These are phyloP conservation scores for Mortierella sp. DNA, from an alignment of 371 early-diverging fungal genomes.

Conservation along the genomic window DNA sequence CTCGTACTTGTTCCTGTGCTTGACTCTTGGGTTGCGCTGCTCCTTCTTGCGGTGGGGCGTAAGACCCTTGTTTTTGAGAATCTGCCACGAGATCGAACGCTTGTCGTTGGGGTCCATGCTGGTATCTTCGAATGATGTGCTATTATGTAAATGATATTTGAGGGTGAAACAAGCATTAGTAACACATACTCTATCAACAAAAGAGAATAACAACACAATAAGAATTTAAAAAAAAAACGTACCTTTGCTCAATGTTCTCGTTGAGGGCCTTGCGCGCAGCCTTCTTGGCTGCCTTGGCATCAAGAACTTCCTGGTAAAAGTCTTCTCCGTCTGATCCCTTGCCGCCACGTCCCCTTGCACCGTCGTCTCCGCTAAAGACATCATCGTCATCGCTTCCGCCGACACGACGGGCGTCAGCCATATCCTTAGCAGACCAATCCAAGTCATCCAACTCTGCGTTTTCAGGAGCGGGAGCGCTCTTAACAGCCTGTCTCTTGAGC, in stretches of 20 bases:
- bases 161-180: neutral
- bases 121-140: conserved; percentile 58
- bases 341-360: conserved; percentile 53
- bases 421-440: conserved; percentile 71
- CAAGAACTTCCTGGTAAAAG: conserved; percentile 69
- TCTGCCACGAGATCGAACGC: conserved; percentile 89
- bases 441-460: conserved; percentile 77
- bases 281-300: conserved; percentile 65
- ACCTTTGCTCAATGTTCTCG: conserved; percentile 60
- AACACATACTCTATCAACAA: too few species aligned
- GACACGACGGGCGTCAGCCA: conserved; percentile 59
- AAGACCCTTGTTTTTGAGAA: conserved; percentile 96
- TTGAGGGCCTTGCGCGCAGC: conserved; percentile 64
- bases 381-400: conserved; percentile 44
- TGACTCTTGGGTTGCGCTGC: conserved; percentile 96
- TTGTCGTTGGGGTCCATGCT: conserved; percentile 68
- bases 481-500: conserved; percentile 64
- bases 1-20: conserved; percentile 91
- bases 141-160: conserved; percentile 3
- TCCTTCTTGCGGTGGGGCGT: conserved; percentile 95
- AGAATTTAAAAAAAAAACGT: conserved; percentile 1
- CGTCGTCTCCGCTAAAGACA: conserved; percentile 37
- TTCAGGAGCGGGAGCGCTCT: conserved; percentile 68
- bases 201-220: neutral
- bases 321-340: conserved; percentile 64